These are phyloP conservation scores for Rhytidiadelphus loreus DNA, from an alignment of 225 moss, liverwort and hornwort species.

Conservation along the genomic window DNA sequence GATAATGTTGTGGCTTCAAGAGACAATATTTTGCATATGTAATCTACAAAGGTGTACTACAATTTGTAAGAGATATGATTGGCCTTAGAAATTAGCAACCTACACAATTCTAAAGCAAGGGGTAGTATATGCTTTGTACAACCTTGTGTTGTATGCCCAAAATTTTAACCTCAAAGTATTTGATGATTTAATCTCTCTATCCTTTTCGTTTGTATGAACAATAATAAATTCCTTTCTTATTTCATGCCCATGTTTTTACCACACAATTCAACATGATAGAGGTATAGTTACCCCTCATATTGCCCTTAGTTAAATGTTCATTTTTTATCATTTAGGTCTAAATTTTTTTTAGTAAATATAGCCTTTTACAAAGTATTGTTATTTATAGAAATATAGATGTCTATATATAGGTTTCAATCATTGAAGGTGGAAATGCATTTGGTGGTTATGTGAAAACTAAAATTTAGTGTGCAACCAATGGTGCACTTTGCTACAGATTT, in stretches of 20 bases:
- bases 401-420: background rate
- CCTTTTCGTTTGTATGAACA: background rate
- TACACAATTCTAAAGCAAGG: background rate
- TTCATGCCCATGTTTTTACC: no score
- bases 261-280: no score
- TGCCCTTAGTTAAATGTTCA: background rate
- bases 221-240: no score
- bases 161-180: no score
- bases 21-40: no score
- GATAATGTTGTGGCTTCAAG: no score
- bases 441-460: no score
- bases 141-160: background rate
- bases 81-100: background rate
- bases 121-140: background rate
- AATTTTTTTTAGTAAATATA: background rate
- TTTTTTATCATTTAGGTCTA: background rate
- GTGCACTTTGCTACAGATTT: background rate
- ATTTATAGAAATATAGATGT: no score
- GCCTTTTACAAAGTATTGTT: background rate
- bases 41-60: no score
- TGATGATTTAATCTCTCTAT: no score
- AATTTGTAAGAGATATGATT: background rate
- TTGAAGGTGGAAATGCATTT: background rate
- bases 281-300: no score
- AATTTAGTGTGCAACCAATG: background rate